These are phyloP conservation scores for Neurospora tetrasperma DNA, from an alignment of 495 filamentous ascomycete genomes.

Conservation along the genomic window DNA sequence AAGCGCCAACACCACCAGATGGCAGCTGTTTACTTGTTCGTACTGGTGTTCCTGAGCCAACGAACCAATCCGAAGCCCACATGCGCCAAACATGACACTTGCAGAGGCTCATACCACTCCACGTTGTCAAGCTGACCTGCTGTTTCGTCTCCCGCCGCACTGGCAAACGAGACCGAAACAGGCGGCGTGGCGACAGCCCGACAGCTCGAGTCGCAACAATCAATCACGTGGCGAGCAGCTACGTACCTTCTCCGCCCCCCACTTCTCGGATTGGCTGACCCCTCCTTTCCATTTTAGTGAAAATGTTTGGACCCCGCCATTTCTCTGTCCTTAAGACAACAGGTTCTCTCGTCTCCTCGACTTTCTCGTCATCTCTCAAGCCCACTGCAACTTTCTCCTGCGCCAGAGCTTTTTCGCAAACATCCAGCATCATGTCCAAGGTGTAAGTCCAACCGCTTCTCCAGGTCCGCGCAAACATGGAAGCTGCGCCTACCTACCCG, in stretches of 20 bases:
- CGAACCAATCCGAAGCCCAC: neutral
- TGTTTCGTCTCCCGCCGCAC: neutral
- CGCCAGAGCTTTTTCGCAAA: slow-evolving; percentile 22
- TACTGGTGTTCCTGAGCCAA: neutral
- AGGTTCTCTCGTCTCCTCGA: slow-evolving; percentile 24
- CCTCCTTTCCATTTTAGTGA: slow-evolving; percentile 16
- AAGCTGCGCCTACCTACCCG: neutral
- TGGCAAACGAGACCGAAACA: neutral
- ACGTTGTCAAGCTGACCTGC: neutral
- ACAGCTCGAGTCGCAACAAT: neutral
- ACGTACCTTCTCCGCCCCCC: slow-evolving; percentile 7
- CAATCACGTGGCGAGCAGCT: neutral
- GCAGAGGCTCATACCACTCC: neutral
- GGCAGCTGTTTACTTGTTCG: neutral
- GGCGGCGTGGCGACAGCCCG: neutral
- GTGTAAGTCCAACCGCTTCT: slow-evolving; percentile 19
- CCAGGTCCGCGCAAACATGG: neutral
- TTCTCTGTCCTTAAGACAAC: slow-evolving; percentile 17
- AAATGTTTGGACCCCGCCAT: slow-evolving; percentile 34
- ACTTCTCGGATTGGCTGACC: slow-evolving; percentile 18
- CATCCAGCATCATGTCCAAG: slow-evolving; percentile 22
- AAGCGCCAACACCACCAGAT: neutral
- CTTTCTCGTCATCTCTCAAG: slow-evolving; percentile 15
- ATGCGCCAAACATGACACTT: neutral
- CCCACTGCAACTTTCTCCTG: slow-evolving; percentile 18